Base-by-base conservation (phyloP, 306 rosid species). In the Corylus americana region DNA sequence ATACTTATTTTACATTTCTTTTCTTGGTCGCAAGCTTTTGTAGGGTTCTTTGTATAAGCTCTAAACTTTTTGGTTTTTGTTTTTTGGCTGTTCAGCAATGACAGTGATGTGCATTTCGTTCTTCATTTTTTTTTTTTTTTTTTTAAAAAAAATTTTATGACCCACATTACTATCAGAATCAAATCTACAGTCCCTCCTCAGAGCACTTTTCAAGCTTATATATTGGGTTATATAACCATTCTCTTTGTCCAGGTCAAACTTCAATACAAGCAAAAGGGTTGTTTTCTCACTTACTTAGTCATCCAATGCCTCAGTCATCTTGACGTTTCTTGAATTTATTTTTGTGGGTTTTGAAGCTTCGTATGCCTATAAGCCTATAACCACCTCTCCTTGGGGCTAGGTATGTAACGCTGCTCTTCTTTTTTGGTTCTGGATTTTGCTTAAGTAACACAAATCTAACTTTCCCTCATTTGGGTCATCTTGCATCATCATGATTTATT, bases 81-180 rank as follows among this genome's bases (percentile, higher is more conserved):
- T 55, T 12, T 50, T 13, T 44, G 68, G 67, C 61, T 79, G 73
- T 74, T 78, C 70, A 71, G 68, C 79, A 69, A 44, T 73, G 78
- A 78, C 77, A 70, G 55, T 29, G 25, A 77, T 80, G 27, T 74
- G 51, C 44, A 45, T 75, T 71, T 75, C 20, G 16, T 27, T 29
- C 80, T 51, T 82, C 73, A 80, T 72, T 71, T 81, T 16, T 12
- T 22, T 22, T 22, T 22, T 22, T 22, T 22, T 22, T 22, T 22
- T 22, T 22, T n/a, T n/a, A n/a, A n/a, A n/a, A n/a, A n/a, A 22
- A 22, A 0, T 22, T 22, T 22, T 22, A 22, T 77, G 62, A 75
- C 84, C 80, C 84, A 58, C 85, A 73, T 77, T 83, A 31, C 51
- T 55, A 57, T 64, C 51, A 50, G 42, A 64, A 70, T 77, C 72